Percentiles rank a stretch among this genome's conserved stretches.
phyloP scores from a whole-genome alignment of 805 yeast species.

The Metschnikowia noctiluminum region DNA sequence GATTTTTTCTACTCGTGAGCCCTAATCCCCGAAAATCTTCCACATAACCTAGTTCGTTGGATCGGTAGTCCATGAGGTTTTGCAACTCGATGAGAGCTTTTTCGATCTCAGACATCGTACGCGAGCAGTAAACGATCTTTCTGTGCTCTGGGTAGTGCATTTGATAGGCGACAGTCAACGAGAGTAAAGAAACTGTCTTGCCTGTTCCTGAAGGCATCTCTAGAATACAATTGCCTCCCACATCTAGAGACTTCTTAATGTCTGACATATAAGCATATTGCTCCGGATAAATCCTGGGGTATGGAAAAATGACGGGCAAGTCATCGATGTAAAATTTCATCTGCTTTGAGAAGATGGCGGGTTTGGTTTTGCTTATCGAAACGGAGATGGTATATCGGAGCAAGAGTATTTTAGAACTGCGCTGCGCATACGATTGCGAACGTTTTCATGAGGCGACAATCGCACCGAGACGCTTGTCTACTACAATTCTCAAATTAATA shows the following conservation, averaged over 20 bases:
- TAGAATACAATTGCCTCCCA: conserved; percentile 91
- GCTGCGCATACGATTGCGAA: too few relatives aligned
- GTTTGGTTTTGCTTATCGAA: too few relatives aligned
- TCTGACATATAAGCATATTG: conserved; percentile 98
- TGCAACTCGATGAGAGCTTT: conserved; percentile 92
- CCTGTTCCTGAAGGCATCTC: conserved; percentile 99
- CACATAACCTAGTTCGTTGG: conserved; percentile 74
- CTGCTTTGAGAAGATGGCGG: neutral
- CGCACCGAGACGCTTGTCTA: too few relatives aligned
- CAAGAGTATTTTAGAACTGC: too few relatives aligned
- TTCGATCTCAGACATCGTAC: conserved; percentile 99
- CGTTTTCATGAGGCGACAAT: too few relatives aligned
- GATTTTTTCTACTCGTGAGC: conserved; percentile 87
- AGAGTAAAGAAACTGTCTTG: conserved; percentile 86
- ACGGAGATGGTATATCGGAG: too few relatives aligned
- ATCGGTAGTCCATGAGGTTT: conserved; percentile 80
- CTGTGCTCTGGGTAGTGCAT: conserved; percentile 92
- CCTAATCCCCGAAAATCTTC: conserved; percentile 96
- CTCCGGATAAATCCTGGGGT: conserved; percentile 95
- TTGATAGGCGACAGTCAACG: conserved; percentile 93
- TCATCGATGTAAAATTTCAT: conserved; percentile 91
- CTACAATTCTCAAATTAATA: too few relatives aligned
- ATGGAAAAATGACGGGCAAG: conserved; percentile 92
- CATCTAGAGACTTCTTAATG: conserved; percentile 88
- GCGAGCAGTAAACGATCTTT: conserved; percentile 94